A percentile compares a stretch with the other conserved stretches of the same genome.
Conservation (phyloP, 2,329 filamentous ascomycete genomes). For the Corinectria fuckeliana region DNA sequence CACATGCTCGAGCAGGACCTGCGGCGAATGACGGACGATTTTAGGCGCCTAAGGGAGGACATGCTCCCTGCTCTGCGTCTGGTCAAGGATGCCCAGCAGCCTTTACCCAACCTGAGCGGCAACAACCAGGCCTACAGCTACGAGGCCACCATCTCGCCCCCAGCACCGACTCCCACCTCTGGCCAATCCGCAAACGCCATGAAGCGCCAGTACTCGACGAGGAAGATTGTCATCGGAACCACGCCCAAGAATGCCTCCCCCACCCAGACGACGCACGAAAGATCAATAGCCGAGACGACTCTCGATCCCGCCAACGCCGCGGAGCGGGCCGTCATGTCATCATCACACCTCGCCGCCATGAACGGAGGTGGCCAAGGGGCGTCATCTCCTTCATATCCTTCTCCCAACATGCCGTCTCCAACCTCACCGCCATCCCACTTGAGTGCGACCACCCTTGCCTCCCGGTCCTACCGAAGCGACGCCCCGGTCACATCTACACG, state of each 20-base stretch:
- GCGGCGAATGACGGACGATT: slow-evolving; percentile 84
- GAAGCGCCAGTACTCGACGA: slow-evolving; percentile 76
- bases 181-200: slow-evolving; percentile 57
- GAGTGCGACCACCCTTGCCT: slow-evolving; percentile 63
- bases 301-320: slow-evolving; percentile 74
- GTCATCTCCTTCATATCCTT: slow-evolving; percentile 63
- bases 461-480: slow-evolving; percentile 66
- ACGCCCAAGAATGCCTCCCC: slow-evolving; percentile 80
- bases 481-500: slow-evolving; percentile 60
- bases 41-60: slow-evolving; percentile 86
- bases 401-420: slow-evolving; percentile 73
- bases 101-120: slow-evolving; percentile 66
- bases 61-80: slow-evolving; percentile 88
- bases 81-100: slow-evolving; percentile 90
- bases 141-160: slow-evolving; percentile 59
- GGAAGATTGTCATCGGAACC: slow-evolving; percentile 73
- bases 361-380: slow-evolving; percentile 66
- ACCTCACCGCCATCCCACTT: slow-evolving; percentile 68
- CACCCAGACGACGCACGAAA: slow-evolving; percentile 73
- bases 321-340: slow-evolving; percentile 69
- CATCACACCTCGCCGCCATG: slow-evolving; percentile 73
- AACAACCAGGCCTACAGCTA: slow-evolving; percentile 56
- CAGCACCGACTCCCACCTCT: slow-evolving; percentile 62
- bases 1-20: slow-evolving; percentile 82
- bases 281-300: slow-evolving; percentile 66